Base-by-base conservation (phyloP, 2,329 filamentous ascomycete species). In the Stylonectria norvegica region DNA sequence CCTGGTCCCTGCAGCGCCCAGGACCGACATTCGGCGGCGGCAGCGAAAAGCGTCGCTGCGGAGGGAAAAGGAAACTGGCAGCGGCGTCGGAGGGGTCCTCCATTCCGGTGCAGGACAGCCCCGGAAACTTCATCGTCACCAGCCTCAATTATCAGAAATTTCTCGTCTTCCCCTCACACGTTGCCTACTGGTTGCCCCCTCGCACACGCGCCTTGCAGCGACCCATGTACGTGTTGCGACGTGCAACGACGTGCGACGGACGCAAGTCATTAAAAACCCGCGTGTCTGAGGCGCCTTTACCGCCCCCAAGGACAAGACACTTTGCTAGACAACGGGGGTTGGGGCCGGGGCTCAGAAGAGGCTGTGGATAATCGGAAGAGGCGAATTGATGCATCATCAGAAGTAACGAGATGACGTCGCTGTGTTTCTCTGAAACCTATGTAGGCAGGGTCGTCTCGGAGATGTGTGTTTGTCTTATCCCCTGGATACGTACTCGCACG, bases 181-280 rank as follows among this genome's bases (percentile, higher is more conserved):
- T 42, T 48, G 42, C 40, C 42, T 32, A 41, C 34, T 42, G 40
- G 43, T 49, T 34, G 40, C 23, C 50, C 40, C 33, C 38, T 40
- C 34, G 53, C 52, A 57, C 54, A 57, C 54, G 54, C 54, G 54
- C 52, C 52, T 50, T 50, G 53, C 52, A 57, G 50, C 48, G 53
- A 46, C 40, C 53, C 54, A 54, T 57, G 53, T 45, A 53, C 53
- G 53, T 57, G 54, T 55, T 40, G 35, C 39, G 43, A 47, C 40
- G 48, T 50, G 54, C 49, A 54, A 55, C 49, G n/a, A n/a, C n/a
- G n/a, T n/a, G n/a, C n/a, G n/a, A n/a, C 17, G 17, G 30, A 32
- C 30, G 30, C 30, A 32, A 18, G 30, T 53, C 50, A 39, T 50
- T 48, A 38, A 38, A 37, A 45, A 47, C 32, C 40, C 41, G 49